Conservation (phyloP, 1,284 basidiomycete species). For the Vanrija pseudolonga region DNA sequence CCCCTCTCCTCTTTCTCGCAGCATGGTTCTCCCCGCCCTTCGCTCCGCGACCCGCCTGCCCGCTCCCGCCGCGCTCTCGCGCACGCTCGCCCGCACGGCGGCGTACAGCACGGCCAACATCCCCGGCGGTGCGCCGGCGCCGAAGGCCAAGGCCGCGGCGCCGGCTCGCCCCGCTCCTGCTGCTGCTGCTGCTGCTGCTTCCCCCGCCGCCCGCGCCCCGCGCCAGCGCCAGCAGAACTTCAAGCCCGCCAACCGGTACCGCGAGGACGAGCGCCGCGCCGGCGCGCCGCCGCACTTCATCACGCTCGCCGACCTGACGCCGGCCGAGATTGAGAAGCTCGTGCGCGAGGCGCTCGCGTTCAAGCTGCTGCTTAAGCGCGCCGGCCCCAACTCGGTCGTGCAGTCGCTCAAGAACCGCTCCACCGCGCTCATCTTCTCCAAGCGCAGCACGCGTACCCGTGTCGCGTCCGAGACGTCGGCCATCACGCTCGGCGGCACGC, state of each 20-base stretch:
- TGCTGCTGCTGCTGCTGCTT: no score
- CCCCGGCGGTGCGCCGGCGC: neutral
- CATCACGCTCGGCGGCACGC: slow-evolving; percentile 74
- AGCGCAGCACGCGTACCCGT: slow-evolving; percentile 89
- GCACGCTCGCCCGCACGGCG: neutral
- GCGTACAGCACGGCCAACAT: neutral
- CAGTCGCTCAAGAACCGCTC: slow-evolving; percentile 71
- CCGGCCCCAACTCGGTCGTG: slow-evolving; percentile 7
- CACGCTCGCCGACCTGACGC: slow-evolving; percentile 45
- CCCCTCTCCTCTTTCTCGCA: neutral
- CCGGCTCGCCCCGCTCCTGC: no score
- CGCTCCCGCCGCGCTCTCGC: neutral
- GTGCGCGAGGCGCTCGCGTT: slow-evolving; percentile 33
- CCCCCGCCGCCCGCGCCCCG: neutral
- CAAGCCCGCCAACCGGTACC: neutral
- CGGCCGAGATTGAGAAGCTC: slow-evolving; percentile 33
- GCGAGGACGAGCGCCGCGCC: neutral
- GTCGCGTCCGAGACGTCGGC: slow-evolving; percentile 81
- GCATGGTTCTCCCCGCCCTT: no score
- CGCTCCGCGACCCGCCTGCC: neutral
- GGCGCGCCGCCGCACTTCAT: slow-evolving; percentile 34
- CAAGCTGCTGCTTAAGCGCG: slow-evolving; percentile 36
- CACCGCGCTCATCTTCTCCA: slow-evolving; percentile 85
- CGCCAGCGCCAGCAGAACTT: neutral
- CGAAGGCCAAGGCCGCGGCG: no score